Evolutionary conservation across 2,329 filamentous ascomycete species (phyloP), one percentile per base, ranked within the genome.

Genomic region (Arachnopeziza araneosa): DNA sequence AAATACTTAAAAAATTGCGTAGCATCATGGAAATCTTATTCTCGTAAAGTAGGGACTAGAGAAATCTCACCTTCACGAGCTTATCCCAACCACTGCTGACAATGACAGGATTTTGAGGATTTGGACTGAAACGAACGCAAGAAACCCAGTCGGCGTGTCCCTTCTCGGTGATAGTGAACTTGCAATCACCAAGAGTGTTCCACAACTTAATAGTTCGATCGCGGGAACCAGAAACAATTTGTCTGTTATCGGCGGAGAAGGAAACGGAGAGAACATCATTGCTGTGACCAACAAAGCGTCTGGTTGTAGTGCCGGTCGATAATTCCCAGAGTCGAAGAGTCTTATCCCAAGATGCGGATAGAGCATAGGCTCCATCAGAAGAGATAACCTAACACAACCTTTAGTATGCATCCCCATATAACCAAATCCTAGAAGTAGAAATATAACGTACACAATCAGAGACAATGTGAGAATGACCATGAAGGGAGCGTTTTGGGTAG

Each of bases 131-230:
- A 80, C 95, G 90, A 72, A 99, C 95, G 85, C 93, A 98, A 67
- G 93, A 97, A 73, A 96, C 95, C 95, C 95, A 99, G 82, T 99
- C 95, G 80, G 91, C 91, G 87, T 99, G 95, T 78, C 95, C 95
- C 90, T 99, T 99, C 79, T 99, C 95, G 81, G 91, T 96, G 85
- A 99, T 98, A 84, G 93, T 99, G 89, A 88, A 99, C 87, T 99
- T 99, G 93, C 95, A 99, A 88, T 99, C 95, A 82, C 95, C 95
- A 70, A 99, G 91, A 74, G 95, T 99, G 87, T 99, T 99, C 95
- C 95, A 99, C 75, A 99, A 89, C 91, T 98, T 99, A 87, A 99
- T 98, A 76, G 90, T 91, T 79, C 92, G 89, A 85, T 99, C 95
- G 79, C 95, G 93, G 69, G 95, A 98, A 71, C 93, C 95, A 70